phyloP scores from a whole-genome alignment of 176 grass and related monocot genomes.

The Hordeum vulgare region MorexV3_pseudomolecules_assembly NC_058520.1:460536210-460536709 shows the following conservation, averaged over 20 bases:
- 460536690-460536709: too few species aligned
- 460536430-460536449: slow-evolving; percentile 14
- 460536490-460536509: slow-evolving; percentile 81
- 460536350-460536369: slow-evolving; percentile 96
- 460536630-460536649: slow-evolving; percentile 70
- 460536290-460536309: not conserved
- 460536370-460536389: slow-evolving; percentile 87
- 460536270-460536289: not conserved
- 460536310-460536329: not conserved
- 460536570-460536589: slow-evolving; percentile 74
- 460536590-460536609: slow-evolving; percentile 84
- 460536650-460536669: slow-evolving; percentile 45
- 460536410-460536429: slow-evolving; percentile 87
- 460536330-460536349: slow-evolving; percentile 60
- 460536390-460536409: slow-evolving; percentile 70
- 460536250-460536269: not conserved
- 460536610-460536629: slow-evolving; percentile 93
- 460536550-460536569: slow-evolving; percentile 82
- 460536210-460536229: too few species aligned
- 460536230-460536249: not conserved
- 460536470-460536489: not conserved
- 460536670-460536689: slow-evolving; percentile 1
- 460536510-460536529: slow-evolving; percentile 94
- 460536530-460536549: slow-evolving; percentile 55
- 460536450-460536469: not conserved